These are phyloP conservation scores for Juncus effusus DNA, from an alignment of 176 grass and related monocot genomes.

Conservation along the genomic window DNA sequence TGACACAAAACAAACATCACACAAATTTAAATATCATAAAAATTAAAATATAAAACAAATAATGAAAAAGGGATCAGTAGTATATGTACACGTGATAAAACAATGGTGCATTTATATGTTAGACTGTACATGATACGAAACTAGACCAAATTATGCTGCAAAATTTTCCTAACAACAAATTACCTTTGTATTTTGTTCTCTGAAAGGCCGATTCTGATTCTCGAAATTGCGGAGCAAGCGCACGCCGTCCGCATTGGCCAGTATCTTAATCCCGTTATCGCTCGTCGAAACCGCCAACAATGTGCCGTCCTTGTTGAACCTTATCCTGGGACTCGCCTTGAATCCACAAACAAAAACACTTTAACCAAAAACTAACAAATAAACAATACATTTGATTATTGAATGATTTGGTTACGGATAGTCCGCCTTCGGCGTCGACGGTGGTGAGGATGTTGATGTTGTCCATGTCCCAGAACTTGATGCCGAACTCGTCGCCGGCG, in stretches of 20 bases:
- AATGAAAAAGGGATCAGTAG: too few species aligned
- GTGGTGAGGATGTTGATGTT: slow-evolving; percentile 79
- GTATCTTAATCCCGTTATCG: slow-evolving; percentile 95
- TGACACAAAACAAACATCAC: slow-evolving; percentile 32
- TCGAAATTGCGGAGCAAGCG: slow-evolving; percentile 71
- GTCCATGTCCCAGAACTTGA: slow-evolving; percentile 99
- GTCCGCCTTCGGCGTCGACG: slow-evolving; percentile 87
- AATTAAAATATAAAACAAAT: slow-evolving; percentile 9
- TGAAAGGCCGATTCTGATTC: slow-evolving; percentile 70
- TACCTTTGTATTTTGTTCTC: slow-evolving; percentile 87
- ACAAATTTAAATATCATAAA: not conserved
- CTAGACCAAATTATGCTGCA: not conserved
- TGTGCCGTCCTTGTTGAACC: slow-evolving; percentile 94
- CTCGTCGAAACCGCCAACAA: slow-evolving; percentile 79
- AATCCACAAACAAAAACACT: slow-evolving; percentile 14
- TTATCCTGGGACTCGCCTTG: slow-evolving; percentile 80
- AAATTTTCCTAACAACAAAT: slow-evolving; percentile 15
- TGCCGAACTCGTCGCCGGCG: slow-evolving; percentile 91
- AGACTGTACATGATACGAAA: too few species aligned
- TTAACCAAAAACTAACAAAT: slow-evolving; percentile 8
- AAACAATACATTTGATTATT: not conserved
- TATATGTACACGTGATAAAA: too few species aligned
- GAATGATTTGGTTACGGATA: slow-evolving; percentile 48
- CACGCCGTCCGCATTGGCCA: slow-evolving; percentile 88
- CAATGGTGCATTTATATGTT: too few species aligned